A percentile compares a stretch with the other conserved stretches of the same genome.
phyloP scores from a whole-genome alignment of 805 yeast genomes.

The Candida nonsorbophila region DNA sequence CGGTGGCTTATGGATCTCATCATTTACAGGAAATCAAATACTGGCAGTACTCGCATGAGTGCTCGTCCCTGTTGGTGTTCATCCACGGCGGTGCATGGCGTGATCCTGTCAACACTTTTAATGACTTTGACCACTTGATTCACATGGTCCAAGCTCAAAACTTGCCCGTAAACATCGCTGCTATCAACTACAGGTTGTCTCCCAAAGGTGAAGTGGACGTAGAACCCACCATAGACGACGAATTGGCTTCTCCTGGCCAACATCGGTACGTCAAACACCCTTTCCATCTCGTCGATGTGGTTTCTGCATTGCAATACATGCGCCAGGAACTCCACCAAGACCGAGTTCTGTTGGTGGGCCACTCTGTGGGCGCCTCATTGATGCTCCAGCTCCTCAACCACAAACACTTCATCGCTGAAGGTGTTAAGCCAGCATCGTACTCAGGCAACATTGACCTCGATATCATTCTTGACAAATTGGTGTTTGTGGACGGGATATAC shows the following conservation, averaged over 20 bases:
- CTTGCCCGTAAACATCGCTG: constrained; percentile 19
- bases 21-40: constrained; percentile 25
- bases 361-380: constrained; percentile 77
- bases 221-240: too few species aligned
- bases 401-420: constrained; percentile 12
- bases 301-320: constrained; percentile 34
- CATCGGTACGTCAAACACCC: constrained; percentile 67
- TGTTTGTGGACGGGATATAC: constrained; percentile 63
- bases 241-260: constrained; percentile 1
- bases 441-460: constrained; percentile 1
- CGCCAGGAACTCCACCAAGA: constrained; percentile 7
- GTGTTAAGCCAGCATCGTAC: constrained; percentile 7
- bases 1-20: constrained; percentile 24
- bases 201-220: constrained; percentile 31
- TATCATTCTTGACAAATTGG: constrained; percentile 1
- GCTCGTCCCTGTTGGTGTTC: constrained; percentile 39
- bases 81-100: constrained; percentile 93
- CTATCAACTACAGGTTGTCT: constrained; percentile 59
- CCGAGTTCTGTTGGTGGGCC: constrained; percentile 48
- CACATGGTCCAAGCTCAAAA: too few species aligned
- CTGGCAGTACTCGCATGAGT: constrained; percentile 12
- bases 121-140: constrained; percentile 40
- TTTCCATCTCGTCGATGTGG: constrained; percentile 51
- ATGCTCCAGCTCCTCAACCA: constrained; percentile 46
- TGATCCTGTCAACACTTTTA: constrained; percentile 56